Conservation (phyloP, 2,329 filamentous ascomycete species). For the Pochonia chlamydosporia region DNA sequence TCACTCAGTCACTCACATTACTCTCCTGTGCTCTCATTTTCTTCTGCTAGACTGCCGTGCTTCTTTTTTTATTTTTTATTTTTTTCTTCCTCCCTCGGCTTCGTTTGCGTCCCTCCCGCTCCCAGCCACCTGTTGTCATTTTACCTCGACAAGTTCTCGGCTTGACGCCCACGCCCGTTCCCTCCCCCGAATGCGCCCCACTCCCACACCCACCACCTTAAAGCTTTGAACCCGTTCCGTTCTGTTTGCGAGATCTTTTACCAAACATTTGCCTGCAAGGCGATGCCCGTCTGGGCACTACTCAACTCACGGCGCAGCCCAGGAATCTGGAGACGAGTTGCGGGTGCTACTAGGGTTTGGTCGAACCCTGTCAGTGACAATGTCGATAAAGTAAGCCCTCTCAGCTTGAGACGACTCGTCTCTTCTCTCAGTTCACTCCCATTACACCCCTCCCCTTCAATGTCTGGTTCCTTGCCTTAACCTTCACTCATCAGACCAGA, state of each 20-base stretch:
- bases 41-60: not conserved
- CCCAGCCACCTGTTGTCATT: slow-evolving; percentile 9
- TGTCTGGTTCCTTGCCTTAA: not conserved
- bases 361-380: slow-evolving; percentile 33
- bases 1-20: no score
- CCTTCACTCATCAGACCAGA: no score
- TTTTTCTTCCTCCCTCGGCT: not conserved
- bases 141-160: not conserved
- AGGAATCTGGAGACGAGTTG: slow-evolving; percentile 6
- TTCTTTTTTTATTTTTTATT: not conserved
- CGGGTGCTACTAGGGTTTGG: slow-evolving; percentile 22
- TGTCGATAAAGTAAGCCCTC: slow-evolving; percentile 50
- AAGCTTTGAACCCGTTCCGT: not conserved
- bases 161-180: not conserved
- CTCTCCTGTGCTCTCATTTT: no score
- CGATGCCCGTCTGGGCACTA: slow-evolving; percentile 1
- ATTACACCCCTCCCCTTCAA: slow-evolving; percentile 2
- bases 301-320: slow-evolving; percentile 4
- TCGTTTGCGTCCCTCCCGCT: slow-evolving; percentile 2
- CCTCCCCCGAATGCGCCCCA: slow-evolving; percentile 1
- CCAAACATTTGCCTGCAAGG: slow-evolving; percentile 1
- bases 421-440: slow-evolving; percentile 10
- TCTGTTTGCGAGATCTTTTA: not conserved
- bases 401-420: slow-evolving; percentile 6
- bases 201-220: not conserved